These are phyloP conservation scores for Nannochloropsis gaditana DNA, from an alignment of 108 stramenopile genomes.

Conservation along the genomic window DNA sequence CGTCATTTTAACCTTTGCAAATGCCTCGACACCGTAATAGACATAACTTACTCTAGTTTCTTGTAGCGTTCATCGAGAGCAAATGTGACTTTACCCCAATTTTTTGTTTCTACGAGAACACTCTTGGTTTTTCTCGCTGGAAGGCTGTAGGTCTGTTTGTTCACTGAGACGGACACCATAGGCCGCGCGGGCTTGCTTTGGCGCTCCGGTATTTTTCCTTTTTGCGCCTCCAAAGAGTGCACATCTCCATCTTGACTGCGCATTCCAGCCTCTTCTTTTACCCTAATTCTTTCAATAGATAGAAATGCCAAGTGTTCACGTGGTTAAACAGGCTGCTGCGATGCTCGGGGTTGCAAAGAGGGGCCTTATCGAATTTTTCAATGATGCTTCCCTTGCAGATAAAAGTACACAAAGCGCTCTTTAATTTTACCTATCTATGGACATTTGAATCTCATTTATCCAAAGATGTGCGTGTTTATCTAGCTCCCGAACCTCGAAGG, in stretches of 20 bases:
- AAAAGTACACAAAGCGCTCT: too few relatives aligned
- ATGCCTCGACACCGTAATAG: too few relatives aligned
- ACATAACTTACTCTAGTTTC: neutral
- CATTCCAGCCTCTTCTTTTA: neutral
- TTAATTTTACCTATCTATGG: conserved; percentile 8
- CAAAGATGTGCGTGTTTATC: neutral
- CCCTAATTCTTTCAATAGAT: neutral
- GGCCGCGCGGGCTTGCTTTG: neutral
- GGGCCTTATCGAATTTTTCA: too few relatives aligned
- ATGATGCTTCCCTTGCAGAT: too few relatives aligned
- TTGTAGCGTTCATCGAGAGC: conserved; percentile 8
- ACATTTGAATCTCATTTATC: neutral
- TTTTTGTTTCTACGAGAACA: neutral
- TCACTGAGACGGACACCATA: neutral
- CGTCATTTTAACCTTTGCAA: too few relatives aligned
- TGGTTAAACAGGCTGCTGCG: too few relatives aligned
- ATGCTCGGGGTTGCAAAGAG: too few relatives aligned
- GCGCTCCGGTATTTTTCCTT: neutral
- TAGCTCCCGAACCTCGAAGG: neutral
- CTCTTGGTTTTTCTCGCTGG: neutral
- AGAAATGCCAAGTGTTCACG: too few relatives aligned
- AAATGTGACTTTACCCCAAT: conserved; percentile 11
- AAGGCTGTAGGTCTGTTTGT: neutral
- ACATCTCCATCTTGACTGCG: neutral
- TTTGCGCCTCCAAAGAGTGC: neutral